Base-by-base conservation (phyloP, 2,329 filamentous ascomycete genomes). In the Mariannaea elegans region DNA sequence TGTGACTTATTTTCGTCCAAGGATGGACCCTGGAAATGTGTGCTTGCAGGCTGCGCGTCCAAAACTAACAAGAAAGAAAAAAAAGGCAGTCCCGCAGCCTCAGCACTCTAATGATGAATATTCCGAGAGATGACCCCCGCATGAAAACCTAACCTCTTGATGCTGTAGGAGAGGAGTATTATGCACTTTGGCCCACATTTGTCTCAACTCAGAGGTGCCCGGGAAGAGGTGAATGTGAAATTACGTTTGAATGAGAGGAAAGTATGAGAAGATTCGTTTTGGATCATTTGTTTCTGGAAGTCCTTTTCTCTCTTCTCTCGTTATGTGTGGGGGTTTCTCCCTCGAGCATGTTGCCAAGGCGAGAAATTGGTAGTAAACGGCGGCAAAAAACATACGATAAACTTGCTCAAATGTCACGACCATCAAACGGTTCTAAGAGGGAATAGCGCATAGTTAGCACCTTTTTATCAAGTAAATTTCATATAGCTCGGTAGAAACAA, bases 301-400 rank as follows among this genome's bases (percentile, higher is more conserved):
- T n/a, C 29, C 18, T 7, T 3, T 13, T 44, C 19, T 39, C 32
- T 42, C 7, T 29, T 31, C 14, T 18, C 21, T 19, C 29, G 14
- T 21, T 7, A 16, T 12, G 16, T 34, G 13, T 32, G 23, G n/a
- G 23, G 47, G 27, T 19, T 16, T 23, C 7, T 19, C 14, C 27
- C n/a, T 18, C 21, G 36, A 18, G 27, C 18, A 21, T 12, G 19
- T 46, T 23, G 8, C 13, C n/a, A 16, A 45, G 10, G 29, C 18
- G 56, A 18, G 23, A 58, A 45, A 27, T 31, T 29, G 45, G 18
- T 19, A 19, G 45, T 13, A 9, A 3, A 34, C 19, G 12, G 21
- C 4, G 14, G 23, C 32, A 45, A 27, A 45, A 19, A 58, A 53
- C 56, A 32, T 59, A 54, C 56, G 56, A 54, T 45, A 31, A 49